phyloP scores from a whole-genome alignment of 176 grass and related monocot species.

The Typha latifolia region DNA sequence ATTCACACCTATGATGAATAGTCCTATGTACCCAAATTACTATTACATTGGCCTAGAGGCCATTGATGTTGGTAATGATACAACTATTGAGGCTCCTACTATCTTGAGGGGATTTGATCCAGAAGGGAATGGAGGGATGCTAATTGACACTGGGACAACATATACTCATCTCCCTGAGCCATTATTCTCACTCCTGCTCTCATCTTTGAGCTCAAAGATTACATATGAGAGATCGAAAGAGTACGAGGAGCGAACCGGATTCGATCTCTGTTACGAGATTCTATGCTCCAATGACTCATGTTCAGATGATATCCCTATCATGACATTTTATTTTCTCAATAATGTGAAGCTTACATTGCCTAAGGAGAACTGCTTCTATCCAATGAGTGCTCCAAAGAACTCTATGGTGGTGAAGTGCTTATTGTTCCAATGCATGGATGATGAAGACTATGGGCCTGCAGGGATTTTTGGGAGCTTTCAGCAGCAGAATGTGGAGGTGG shows the following conservation, averaged over 20 bases:
- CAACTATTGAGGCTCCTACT: background rate
- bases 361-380: slow-evolving; percentile 39
- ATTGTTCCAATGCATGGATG: slow-evolving; percentile 33
- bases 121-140: slow-evolving; percentile 23
- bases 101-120: slow-evolving; percentile 12
- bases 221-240: slow-evolving; percentile 10
- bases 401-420: slow-evolving; percentile 33
- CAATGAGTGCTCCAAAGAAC: slow-evolving; percentile 24
- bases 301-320: slow-evolving; percentile 6
- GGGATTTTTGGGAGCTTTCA: slow-evolving; percentile 41
- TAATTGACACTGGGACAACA: slow-evolving; percentile 41
- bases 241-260: slow-evolving; percentile 11
- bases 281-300: slow-evolving; percentile 4
- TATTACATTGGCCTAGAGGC: slow-evolving; percentile 38
- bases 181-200: slow-evolving; percentile 18
- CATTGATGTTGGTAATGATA: background rate
- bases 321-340: slow-evolving; percentile 15
- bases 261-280: slow-evolving; percentile 16
- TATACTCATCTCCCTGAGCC: slow-evolving; percentile 40
- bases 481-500: slow-evolving; percentile 43
- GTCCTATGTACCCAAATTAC: slow-evolving; percentile 24
- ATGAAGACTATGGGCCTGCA: slow-evolving; percentile 9
- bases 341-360: slow-evolving; percentile 22
- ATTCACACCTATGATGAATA: slow-evolving; percentile 45
- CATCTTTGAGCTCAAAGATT: background rate